These are phyloP conservation scores for Coemansia sp. DNA, from an alignment of 192 early-diverging fungal species.

Conservation along the genomic window DNA sequence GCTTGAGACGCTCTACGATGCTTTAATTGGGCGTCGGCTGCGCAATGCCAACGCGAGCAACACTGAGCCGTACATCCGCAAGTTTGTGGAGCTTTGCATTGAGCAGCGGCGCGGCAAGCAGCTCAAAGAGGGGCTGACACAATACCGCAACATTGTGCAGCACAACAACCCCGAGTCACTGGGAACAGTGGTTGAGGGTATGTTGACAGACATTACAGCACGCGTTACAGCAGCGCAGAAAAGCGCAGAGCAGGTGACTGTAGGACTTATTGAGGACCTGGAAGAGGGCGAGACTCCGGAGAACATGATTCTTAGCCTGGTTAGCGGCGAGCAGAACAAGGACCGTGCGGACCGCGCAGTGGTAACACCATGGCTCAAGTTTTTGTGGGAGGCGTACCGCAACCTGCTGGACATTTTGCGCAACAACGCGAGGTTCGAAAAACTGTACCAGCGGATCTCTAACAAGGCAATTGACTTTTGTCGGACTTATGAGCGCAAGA, in stretches of 20 bases:
- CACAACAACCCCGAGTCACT: slow-evolving; percentile 88
- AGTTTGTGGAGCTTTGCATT: slow-evolving; percentile 90
- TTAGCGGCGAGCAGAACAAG: slow-evolving; percentile 89
- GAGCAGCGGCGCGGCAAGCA: slow-evolving; percentile 84
- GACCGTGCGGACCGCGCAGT: slow-evolving; percentile 97
- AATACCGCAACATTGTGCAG: slow-evolving; percentile 99
- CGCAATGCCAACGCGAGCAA: slow-evolving; percentile 73
- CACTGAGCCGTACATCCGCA: slow-evolving; percentile 91
- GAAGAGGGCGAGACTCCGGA: slow-evolving; percentile 97
- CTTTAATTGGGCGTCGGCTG: slow-evolving; percentile 86
- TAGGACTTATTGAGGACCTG: slow-evolving; percentile 87
- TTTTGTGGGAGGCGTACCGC: slow-evolving; percentile 99
- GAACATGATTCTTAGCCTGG: slow-evolving; percentile 92
- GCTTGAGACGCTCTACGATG: slow-evolving; percentile 85
- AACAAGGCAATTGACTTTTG: slow-evolving; percentile 97
- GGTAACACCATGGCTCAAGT: slow-evolving; percentile 98
- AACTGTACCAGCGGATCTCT: slow-evolving; percentile 87
- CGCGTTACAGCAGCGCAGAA: slow-evolving; percentile 88
- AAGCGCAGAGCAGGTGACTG: slow-evolving; percentile 83
- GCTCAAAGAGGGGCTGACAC: slow-evolving; percentile 92
- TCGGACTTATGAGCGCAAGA: slow-evolving; percentile 90
- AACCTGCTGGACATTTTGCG: slow-evolving; percentile 94
- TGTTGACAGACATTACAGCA: slow-evolving; percentile 83
- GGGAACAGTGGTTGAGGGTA: slow-evolving; percentile 81
- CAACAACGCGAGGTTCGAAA: slow-evolving; percentile 94